Conservation (phyloP, 2,329 filamentous ascomycete genomes). For the Ophiostoma piceae region DNA sequence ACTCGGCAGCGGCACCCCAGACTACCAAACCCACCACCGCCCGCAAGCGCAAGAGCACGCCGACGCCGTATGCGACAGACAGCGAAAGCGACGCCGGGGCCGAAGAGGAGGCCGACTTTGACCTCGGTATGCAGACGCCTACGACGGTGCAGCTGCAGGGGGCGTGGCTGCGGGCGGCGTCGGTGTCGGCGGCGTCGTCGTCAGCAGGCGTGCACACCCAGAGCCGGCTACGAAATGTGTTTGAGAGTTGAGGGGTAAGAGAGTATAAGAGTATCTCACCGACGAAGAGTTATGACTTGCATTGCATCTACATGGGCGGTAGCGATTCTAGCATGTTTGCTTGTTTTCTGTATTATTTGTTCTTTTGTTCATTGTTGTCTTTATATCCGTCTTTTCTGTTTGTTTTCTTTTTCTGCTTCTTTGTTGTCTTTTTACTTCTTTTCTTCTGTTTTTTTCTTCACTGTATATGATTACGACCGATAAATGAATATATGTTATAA, state of each 20-base stretch:
- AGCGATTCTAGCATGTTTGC: conserved; percentile 2
- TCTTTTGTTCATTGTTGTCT: not conserved
- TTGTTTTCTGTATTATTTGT: not conserved
- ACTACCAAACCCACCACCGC: not conserved
- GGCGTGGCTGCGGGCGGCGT: conserved; percentile 21
- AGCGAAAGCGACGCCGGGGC: conserved; percentile 17
- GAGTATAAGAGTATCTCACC: not conserved
- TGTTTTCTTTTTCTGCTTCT: not conserved
- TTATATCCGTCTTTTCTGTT: not conserved
- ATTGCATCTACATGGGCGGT: conserved; percentile 2
- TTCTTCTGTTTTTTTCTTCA: not conserved
- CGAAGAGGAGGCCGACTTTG: conserved; percentile 18
- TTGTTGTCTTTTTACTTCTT: not conserved
- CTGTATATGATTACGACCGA: not conserved
- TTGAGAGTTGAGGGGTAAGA: not conserved
- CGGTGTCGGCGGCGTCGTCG: conserved; percentile 27
- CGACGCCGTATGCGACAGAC: conserved; percentile 23
- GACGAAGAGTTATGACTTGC: not conserved
- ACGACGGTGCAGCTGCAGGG: conserved; percentile 23
- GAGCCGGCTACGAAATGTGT: not conserved
- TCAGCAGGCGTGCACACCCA: conserved; percentile 31
- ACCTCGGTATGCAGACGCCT: conserved; percentile 24
- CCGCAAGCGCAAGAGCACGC: conserved; percentile 27
- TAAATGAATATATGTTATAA: not conserved
- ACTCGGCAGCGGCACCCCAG: not conserved